phyloP scores from a whole-genome alignment of 1,284 basidiomycete species.

The Sporisorium reilianum region DNA sequence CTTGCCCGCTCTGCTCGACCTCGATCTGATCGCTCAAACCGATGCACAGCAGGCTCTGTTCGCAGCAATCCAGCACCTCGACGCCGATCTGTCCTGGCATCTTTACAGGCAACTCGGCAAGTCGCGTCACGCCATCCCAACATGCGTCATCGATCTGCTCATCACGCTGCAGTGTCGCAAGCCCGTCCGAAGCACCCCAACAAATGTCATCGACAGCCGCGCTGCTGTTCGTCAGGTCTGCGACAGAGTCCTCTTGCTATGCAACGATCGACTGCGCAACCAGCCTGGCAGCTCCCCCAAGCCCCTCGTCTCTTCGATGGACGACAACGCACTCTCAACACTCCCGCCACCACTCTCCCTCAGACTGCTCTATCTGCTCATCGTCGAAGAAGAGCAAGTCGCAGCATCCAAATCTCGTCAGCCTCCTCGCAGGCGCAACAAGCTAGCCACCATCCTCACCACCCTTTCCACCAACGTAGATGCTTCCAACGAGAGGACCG shows the following conservation, averaged over 20 bases:
- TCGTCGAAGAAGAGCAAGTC: constrained; percentile 41
- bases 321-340: background rate
- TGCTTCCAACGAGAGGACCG: background rate
- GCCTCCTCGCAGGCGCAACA: constrained; percentile 7
- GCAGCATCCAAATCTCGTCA: constrained; percentile 14
- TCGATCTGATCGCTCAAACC: constrained; percentile 14
- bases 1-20: constrained; percentile 29
- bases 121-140: constrained; percentile 11
- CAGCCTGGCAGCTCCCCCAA: constrained; percentile 14
- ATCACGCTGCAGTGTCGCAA: constrained; percentile 41
- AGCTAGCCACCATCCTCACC: constrained; percentile 6
- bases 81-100: constrained; percentile 36
- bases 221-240: constrained; percentile 30
- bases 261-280: constrained; percentile 14
- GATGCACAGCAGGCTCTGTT: constrained; percentile 19
- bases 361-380: constrained; percentile 37
- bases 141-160: constrained; percentile 24
- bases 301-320: background rate
- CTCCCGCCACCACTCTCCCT: constrained; percentile 24
- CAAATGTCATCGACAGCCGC: constrained; percentile 10
- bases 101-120: constrained; percentile 33
- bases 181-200: constrained; percentile 17
- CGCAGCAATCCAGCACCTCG: constrained; percentile 21
- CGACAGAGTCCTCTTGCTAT: constrained; percentile 30
- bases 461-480: constrained; percentile 14